Conservation (phyloP, 2,329 filamentous ascomycete species). For the Dactylellina sp. region DNA sequence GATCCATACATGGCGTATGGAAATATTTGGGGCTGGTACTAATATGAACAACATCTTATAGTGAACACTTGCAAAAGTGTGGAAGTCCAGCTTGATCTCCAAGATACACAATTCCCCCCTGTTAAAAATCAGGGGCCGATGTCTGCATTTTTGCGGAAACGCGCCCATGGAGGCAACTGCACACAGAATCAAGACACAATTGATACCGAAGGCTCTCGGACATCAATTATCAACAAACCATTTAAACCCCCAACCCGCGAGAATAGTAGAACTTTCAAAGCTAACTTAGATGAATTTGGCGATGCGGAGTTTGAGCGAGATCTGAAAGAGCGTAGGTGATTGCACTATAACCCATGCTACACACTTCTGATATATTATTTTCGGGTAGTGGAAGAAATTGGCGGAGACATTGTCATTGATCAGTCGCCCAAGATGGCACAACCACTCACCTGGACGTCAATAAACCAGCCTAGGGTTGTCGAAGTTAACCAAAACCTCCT, state of each 20-base stretch:
- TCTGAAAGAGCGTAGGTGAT: constrained; percentile 36
- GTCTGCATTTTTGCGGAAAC: constrained; percentile 40
- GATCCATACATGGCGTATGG: not conserved
- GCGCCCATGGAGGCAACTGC: not conserved
- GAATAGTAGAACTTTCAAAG: not conserved
- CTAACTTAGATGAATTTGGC: constrained; percentile 36
- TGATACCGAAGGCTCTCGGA: constrained; percentile 26
- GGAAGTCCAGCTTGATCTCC: constrained; percentile 32
- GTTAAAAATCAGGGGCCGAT: constrained; percentile 32
- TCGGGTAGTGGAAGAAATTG: constrained; percentile 22
- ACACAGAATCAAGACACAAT: constrained; percentile 4
- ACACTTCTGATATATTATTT: not conserved
- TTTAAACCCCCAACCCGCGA: constrained; percentile 43
- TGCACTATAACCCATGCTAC: not conserved
- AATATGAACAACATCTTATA: not conserved
- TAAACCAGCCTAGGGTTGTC: constrained; percentile 10
- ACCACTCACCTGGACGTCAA: constrained; percentile 31
- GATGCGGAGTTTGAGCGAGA: constrained; percentile 42
- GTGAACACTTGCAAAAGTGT: constrained; percentile 46
- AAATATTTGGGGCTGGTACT: not conserved
- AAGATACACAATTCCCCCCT: constrained; percentile 40
- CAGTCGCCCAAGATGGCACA: not conserved
- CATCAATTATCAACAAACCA: constrained; percentile 39
- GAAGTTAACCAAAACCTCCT: not conserved
- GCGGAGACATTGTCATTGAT: constrained; percentile 6